Evolutionary conservation across 2,329 filamentous ascomycete species (phyloP).

Genomic region (Phaeosphaeria sp.): DNA sequence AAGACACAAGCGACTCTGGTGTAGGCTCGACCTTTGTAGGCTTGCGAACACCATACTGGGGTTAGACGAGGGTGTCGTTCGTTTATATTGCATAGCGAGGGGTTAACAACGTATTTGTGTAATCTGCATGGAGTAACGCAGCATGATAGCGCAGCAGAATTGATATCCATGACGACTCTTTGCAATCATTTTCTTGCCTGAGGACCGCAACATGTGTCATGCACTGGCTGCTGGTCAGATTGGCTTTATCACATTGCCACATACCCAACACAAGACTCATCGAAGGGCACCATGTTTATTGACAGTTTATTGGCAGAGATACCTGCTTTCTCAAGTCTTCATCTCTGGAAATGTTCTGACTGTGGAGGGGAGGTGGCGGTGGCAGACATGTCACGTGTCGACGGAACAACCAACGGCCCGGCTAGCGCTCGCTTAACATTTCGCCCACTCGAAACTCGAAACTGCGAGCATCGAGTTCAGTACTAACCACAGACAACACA

Average conservation of each 20-base stretch:
- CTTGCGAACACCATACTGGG: conserved; percentile 50
- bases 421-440: conserved; percentile 24
- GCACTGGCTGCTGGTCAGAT: not conserved
- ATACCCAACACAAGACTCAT: not conserved
- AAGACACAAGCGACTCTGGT: conserved; percentile 56
- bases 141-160: conserved; percentile 4
- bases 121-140: conserved; percentile 6
- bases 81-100: conserved; percentile 39
- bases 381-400: conserved; percentile 4
- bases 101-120: conserved; percentile 9
- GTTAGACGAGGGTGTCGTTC: conserved; percentile 23
- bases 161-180: not conserved
- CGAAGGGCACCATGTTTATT: too few relatives aligned
- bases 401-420: conserved; percentile 9
- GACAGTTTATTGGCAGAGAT: too few relatives aligned
- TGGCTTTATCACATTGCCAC: not conserved
- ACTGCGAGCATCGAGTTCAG: conserved; percentile 14
- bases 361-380: too few relatives aligned
- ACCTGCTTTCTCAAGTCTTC: too few relatives aligned
- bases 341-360: too few relatives aligned
- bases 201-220: not conserved
- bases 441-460: conserved; percentile 16
- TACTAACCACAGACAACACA: conserved; percentile 35
- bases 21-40: conserved; percentile 46
- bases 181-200: not conserved